Evolutionary conservation across 2,329 filamentous ascomycete genomes (phyloP).

Genomic region (Ceratocystis cacaofunesta): DNA sequence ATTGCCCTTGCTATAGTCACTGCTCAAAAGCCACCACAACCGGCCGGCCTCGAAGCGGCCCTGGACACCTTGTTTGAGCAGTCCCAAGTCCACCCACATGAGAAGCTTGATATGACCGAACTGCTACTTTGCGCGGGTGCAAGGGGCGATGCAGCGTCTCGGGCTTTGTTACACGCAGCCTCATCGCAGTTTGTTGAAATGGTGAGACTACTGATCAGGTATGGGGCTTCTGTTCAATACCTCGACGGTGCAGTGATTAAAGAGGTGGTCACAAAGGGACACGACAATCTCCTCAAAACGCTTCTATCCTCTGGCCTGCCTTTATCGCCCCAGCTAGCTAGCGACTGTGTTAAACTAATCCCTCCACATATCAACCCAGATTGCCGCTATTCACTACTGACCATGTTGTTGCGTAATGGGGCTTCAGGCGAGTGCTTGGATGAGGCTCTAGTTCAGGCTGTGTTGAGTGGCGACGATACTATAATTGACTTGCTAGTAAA

Average conservation of each 20-base stretch:
- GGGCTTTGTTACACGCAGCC: slow-evolving; percentile 36
- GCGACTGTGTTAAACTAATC: slow-evolving; percentile 35
- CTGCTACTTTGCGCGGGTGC: slow-evolving; percentile 44
- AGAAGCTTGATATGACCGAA: slow-evolving; percentile 39
- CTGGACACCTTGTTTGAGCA: slow-evolving; percentile 35
- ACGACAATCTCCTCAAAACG: slow-evolving; percentile 32
- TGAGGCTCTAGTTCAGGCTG: slow-evolving; percentile 37
- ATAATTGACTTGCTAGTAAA: slow-evolving; percentile 36
- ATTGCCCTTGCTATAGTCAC: slow-evolving; percentile 40
- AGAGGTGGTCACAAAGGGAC: slow-evolving; percentile 33
- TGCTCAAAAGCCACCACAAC: slow-evolving; percentile 36
- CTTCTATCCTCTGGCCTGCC: slow-evolving; percentile 32
- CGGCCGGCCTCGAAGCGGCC: slow-evolving; percentile 34
- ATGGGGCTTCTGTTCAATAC: slow-evolving; percentile 41
- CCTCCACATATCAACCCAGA: slow-evolving; percentile 33
- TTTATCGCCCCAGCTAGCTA: slow-evolving; percentile 33
- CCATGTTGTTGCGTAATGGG: slow-evolving; percentile 35
- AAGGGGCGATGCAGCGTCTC: slow-evolving; percentile 34
- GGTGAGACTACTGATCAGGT: slow-evolving; percentile 36
- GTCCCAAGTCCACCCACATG: slow-evolving; percentile 31
- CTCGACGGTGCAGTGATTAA: slow-evolving; percentile 36
- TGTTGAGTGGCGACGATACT: slow-evolving; percentile 32
- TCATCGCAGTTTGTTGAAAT: slow-evolving; percentile 38
- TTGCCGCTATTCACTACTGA: slow-evolving; percentile 31
- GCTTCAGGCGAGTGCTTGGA: slow-evolving; percentile 33